Conservation (phyloP, 208 protist species). For the Trichomonas tenax region DNA sequence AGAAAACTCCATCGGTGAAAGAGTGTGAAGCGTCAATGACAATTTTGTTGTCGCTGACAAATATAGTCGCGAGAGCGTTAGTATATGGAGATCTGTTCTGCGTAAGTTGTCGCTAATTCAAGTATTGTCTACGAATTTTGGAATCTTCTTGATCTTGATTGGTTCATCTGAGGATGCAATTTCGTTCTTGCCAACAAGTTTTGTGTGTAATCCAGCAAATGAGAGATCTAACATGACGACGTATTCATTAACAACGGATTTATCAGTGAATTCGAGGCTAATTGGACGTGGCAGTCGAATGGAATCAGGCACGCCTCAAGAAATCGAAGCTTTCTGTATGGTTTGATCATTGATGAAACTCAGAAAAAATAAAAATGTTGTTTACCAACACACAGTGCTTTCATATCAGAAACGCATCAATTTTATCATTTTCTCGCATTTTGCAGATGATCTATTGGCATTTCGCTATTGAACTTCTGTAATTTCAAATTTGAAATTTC, state of each 20-base stretch:
- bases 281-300: neutral
- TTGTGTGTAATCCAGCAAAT: neutral
- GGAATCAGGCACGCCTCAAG: neutral
- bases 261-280: neutral
- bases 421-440: too few relatives aligned
- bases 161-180: neutral
- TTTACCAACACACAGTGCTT: too few relatives aligned
- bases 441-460: too few relatives aligned
- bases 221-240: neutral
- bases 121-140: neutral
- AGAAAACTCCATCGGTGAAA: neutral
- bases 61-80: neutral
- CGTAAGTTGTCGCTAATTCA: neutral
- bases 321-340: neutral
- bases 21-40: neutral
- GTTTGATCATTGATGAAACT: neutral
- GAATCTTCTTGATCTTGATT: neutral
- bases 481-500: too few relatives aligned
- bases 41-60: neutral
- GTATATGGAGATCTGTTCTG: neutral
- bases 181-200: neutral
- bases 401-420: too few relatives aligned
- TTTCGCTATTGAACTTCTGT: too few relatives aligned
- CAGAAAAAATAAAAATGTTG: too few relatives aligned
- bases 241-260: neutral